A percentile compares a stretch with the other conserved stretches of the same genome.
These are phyloP conservation scores for Cercophora sp. DNA, from an alignment of 495 filamentous ascomycete species.

Conservation along the genomic window DNA sequence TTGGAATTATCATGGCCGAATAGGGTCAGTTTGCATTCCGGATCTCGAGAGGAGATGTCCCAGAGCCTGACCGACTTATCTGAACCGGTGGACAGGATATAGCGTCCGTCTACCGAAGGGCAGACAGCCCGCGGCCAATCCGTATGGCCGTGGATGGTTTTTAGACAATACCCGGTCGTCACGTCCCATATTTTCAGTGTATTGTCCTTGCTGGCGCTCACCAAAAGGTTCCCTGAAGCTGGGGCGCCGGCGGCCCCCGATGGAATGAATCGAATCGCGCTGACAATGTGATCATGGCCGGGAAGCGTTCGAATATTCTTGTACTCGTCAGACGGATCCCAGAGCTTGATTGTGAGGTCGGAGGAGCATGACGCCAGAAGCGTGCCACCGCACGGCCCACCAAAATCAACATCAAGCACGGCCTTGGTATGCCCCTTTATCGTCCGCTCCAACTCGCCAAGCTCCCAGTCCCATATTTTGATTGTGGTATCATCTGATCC, in stretches of 20 bases:
- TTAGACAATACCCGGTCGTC: conserved; percentile 82
- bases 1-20: conserved; percentile 73
- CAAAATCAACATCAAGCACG: conserved; percentile 83
- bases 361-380: conserved; percentile 79
- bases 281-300: conserved; percentile 86
- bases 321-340: conserved; percentile 91
- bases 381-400: conserved; percentile 73
- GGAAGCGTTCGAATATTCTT: conserved; percentile 87
- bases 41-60: conserved; percentile 63
- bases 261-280: conserved; percentile 78
- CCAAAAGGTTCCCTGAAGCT: conserved; percentile 71
- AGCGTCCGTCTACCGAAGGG: conserved; percentile 75
- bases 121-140: conserved; percentile 82
- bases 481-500: conserved; percentile 79
- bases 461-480: conserved; percentile 96
- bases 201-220: conserved; percentile 73
- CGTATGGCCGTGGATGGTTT: conserved; percentile 68
- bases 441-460: conserved; percentile 83
- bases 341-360: conserved; percentile 88
- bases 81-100: conserved; percentile 70
- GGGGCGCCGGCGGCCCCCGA: not conserved
- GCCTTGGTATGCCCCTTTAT: conserved; percentile 87
- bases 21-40: conserved; percentile 71
- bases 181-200: conserved; percentile 84
- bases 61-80: conserved; percentile 75